Conservation (phyloP, 148 eudicot species). For the Cornus kousa region DNA sequence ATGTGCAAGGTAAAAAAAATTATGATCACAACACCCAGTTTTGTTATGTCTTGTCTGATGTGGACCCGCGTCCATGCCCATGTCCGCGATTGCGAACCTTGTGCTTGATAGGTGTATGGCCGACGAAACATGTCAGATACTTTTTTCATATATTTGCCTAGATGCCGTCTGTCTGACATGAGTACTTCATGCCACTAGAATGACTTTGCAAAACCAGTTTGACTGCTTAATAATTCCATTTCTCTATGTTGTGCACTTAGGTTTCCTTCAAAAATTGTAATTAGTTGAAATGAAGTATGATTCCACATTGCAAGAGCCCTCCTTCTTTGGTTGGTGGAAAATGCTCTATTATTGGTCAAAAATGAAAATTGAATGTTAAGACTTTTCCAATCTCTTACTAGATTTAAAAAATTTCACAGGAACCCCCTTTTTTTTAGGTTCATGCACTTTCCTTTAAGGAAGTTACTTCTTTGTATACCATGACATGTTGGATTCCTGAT, state of each 20-base stretch:
- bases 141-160: neutral
- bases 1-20: too few relatives aligned
- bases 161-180: neutral
- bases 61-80: too few relatives aligned
- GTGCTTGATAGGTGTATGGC: too few relatives aligned
- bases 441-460: neutral
- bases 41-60: too few relatives aligned
- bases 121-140: neutral
- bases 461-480: too few relatives aligned
- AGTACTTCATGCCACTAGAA: neutral
- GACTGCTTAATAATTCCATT: neutral
- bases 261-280: too few relatives aligned
- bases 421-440: neutral
- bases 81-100: too few relatives aligned
- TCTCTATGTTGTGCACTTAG: neutral
- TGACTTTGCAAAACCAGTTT: neutral
- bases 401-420: neutral
- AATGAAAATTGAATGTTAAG: neutral
- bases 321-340: neutral
- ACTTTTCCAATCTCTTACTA: neutral
- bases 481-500: too few relatives aligned
- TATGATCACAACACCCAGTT: too few relatives aligned
- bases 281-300: neutral
- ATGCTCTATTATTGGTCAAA: neutral
- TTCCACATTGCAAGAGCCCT: neutral